A percentile compares a stretch with the other conserved stretches of the same genome.
phyloP scores from a whole-genome alignment of 164 flowering plant genomes.

The Litsea cubeba region DNA sequence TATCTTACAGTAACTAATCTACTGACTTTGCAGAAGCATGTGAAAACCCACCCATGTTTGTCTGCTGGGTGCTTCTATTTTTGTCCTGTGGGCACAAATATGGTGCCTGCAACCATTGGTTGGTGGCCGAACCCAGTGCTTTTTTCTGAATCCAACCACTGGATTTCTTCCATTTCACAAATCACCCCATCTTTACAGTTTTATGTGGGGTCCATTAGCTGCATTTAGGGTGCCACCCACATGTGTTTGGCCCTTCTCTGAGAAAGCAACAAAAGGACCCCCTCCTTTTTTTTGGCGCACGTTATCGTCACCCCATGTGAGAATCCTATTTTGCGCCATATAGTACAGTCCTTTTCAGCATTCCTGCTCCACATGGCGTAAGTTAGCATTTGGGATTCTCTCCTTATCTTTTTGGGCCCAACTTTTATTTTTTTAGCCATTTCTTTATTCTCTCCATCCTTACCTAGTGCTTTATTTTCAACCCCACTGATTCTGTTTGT shows the following conservation, averaged over 20 bases:
- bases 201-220: background rate
- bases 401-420: too few relatives aligned
- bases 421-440: too few relatives aligned
- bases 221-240: background rate
- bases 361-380: background rate
- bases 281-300: background rate
- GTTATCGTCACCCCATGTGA: background rate
- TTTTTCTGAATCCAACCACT: background rate
- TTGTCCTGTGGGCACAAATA: background rate
- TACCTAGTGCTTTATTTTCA: too few relatives aligned
- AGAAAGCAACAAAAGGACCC: too few relatives aligned
- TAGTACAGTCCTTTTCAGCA: too few relatives aligned
- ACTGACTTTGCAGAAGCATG: background rate
- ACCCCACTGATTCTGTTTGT: too few relatives aligned
- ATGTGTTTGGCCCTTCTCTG: too few relatives aligned
- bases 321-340: background rate
- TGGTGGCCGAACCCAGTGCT: background rate
- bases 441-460: too few relatives aligned
- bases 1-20: background rate
- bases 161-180: background rate
- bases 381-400: background rate
- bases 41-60: background rate
- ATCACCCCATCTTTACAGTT: background rate
- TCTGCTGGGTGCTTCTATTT: background rate
- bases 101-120: background rate